phyloP scores from a whole-genome alignment of 768 basidiomycete genomes.

The Lentinus tigrinus region DNA sequence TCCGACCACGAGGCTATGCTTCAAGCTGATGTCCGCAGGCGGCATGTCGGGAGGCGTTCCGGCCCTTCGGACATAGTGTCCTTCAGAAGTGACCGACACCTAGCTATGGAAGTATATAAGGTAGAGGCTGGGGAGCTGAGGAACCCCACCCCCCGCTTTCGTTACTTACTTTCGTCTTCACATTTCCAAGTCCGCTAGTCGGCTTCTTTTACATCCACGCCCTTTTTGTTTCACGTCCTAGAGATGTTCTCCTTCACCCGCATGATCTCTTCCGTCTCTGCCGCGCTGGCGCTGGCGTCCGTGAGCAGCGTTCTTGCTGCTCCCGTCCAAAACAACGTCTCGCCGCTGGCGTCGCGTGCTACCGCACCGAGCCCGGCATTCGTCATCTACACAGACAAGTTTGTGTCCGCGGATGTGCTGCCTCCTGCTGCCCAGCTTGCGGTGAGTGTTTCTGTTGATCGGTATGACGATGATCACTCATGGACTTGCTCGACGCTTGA shows the following conservation, averaged over 20 bases:
- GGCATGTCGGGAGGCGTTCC: no score
- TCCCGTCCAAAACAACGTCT: neutral
- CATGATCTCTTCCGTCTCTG: constrained; percentile 12
- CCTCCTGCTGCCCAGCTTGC: constrained; percentile 7
- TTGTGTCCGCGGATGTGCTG: constrained; percentile 10
- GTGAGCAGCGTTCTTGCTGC: constrained; percentile 8
- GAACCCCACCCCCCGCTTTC: constrained; percentile 7
- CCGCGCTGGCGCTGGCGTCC: constrained; percentile 12
- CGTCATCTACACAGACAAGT: constrained; percentile 15
- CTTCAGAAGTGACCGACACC: no score
- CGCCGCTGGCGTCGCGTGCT: neutral
- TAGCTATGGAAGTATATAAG: neutral
- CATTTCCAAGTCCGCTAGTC: constrained; percentile 8
- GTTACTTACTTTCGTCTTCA: constrained; percentile 10
- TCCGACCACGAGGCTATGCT: no score
- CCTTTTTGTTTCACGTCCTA: constrained; percentile 1
- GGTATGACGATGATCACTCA: neutral
- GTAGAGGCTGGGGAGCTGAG: neutral
- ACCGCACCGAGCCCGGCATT: constrained; percentile 9
- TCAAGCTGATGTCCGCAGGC: no score
- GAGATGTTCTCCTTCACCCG: constrained; percentile 12
- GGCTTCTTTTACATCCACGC: constrained; percentile 7
- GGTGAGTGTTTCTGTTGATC: neutral
- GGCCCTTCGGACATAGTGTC: no score
- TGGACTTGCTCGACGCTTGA: no score